Base-by-base conservation (phyloP, 2,329 filamentous ascomycete genomes). In the Arachnopeziza araneosa region DNA sequence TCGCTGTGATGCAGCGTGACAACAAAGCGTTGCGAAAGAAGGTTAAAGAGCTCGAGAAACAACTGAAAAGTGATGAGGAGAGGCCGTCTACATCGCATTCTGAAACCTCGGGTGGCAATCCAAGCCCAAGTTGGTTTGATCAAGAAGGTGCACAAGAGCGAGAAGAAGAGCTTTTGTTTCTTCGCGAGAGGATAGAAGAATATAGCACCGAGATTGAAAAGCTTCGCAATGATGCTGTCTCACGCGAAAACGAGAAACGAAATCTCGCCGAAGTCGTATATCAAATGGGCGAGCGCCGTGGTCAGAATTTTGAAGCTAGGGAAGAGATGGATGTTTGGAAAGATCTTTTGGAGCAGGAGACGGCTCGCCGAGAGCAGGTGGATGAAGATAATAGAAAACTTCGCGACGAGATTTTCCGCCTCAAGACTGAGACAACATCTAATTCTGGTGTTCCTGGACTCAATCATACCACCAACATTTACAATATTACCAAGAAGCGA, bases 311-410 rank as follows among this genome's bases (percentile, higher is more conserved):
- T 19, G 78, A 78, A 54, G 77, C 76, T 12, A 81, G 86, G 63
- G 84, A 86, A 65, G 83, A 86, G 67, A 79, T 89, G 71, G 91
- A 96, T 63, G 93, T 97, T 74, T 96, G 91, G 88, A 96, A 96
- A 73, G 93, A 97, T 68, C 84, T 98, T 63, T 83, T 97, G 24
- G 91, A 97, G 71, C 91, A 95, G 65, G 95, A 99, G 74, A 95
- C 90, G 1, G 88, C 89, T 2, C 86, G 92, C 30, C 85, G 93
- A 60, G 93, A 97, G 74, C 90, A 96, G 74, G 86, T 90, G 0
- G 93, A 98, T 66, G 91, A 96, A 50, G 93, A 98, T 66, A 93
- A 93, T 67, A 87, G 87, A 65, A 86, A 83, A 68, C 82, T 98
- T 19, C 86, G 91, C 7, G 92, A 96, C 59, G 93, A 99, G 70